Evolutionary conservation across 75 land plant species (phyloP).

Genomic region (Selaginella tamariscina): DNA sequence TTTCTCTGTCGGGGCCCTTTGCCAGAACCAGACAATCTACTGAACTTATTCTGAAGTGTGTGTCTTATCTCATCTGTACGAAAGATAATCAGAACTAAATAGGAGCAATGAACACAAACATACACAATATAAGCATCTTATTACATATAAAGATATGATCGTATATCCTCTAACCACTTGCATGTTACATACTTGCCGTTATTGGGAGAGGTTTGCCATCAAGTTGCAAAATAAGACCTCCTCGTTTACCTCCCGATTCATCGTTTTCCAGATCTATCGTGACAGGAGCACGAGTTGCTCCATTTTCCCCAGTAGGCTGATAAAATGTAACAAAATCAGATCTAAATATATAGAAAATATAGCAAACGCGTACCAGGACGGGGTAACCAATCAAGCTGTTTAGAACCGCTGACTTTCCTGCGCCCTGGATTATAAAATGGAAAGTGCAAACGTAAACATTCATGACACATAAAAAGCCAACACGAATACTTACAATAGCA

Average conservation of each 20-base stretch:
- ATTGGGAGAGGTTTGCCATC: constrained; percentile 74
- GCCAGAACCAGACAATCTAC: neutral
- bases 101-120: too few relatives aligned
- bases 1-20: too few relatives aligned
- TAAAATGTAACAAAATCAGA: neutral
- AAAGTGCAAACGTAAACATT: neutral
- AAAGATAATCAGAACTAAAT: neutral
- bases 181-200: constrained; percentile 64
- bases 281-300: constrained; percentile 95
- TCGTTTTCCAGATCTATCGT: constrained; percentile 64
- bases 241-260: constrained; percentile 45
- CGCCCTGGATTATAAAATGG: constrained; percentile 44
- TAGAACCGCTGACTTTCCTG: constrained; percentile 94
- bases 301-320: constrained; percentile 99
- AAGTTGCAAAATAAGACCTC: constrained; percentile 44
- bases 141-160: too few relatives aligned
- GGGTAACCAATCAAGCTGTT: constrained; percentile 96
- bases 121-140: too few relatives aligned
- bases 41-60: neutral
- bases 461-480: neutral
- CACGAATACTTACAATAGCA: constrained; percentile 50
- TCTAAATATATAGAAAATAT: neutral
- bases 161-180: neutral
- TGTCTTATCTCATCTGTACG: neutral
- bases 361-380: constrained; percentile 62